Evolutionary conservation across 495 filamentous ascomycete species (phyloP), one percentile per base, ranked within the genome.

Genomic region (Xylaria scruposa): DNA sequence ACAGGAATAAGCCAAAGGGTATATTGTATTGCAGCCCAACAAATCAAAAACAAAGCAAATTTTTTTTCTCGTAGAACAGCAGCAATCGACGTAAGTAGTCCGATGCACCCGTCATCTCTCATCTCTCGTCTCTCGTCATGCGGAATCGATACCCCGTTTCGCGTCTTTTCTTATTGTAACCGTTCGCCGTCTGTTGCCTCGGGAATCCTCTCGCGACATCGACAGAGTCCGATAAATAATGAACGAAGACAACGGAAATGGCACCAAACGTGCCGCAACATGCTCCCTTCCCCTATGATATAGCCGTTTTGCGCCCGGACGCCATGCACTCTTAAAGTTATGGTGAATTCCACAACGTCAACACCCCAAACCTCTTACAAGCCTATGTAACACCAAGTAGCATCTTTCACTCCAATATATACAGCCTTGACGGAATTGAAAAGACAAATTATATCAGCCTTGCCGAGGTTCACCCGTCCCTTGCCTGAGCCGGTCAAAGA

Each of bases 271-370:
- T 24, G 66, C 61, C 72, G 59, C 58, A 74, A 59, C 73, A 74
- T 51, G 58, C 47, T 66, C 72, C 72, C 77, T 63, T 21, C 59
- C 73, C 53, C 59, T 73, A 72, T 77, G 76, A 73, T 78, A 76
- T 78, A 78, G 72, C 72, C 74, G 74, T 68, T 46, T 51, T 72
- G 31, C 74, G 74, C 76, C 77, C 26, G 70, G 62, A 71, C 60
- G 61, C 61, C 60, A 36, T 58, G 47, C 46, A 53, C 38, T 58
- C 71, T 74, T 68, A 51, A 53, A 72, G 71, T 65, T 71, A 38
- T 58, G 47, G 29, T 61, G 49, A 51, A 65, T 46, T 65, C 36
- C 60, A 38, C 49, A 64, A 65, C 21, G 31, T 42, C 44, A 71
- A 58, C 26, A 65, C 33, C 60, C 40, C 4, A 40, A 54, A 71